Evolutionary conservation across 1,139 yeast species (phyloP).

Genomic region (Magnusiomyces sp.): DNA sequence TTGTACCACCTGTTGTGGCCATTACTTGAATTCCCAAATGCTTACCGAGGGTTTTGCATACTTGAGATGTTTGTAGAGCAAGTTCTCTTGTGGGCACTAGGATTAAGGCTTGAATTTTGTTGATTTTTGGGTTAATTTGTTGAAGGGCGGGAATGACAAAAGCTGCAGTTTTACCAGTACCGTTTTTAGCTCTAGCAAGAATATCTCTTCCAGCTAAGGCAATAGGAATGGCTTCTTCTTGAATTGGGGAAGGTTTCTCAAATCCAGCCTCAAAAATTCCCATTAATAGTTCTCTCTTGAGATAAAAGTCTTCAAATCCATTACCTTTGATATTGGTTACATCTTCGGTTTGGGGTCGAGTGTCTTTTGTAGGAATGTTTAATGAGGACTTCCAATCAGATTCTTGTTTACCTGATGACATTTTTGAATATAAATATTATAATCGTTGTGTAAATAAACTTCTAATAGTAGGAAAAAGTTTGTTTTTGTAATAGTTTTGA

Average conservation of each 20-base stretch:
- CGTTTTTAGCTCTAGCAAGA: slow-evolving; percentile 95
- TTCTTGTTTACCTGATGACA: neutral
- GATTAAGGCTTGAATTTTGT: slow-evolving; percentile 81
- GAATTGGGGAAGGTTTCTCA: slow-evolving; percentile 97
- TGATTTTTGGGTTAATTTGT: slow-evolving; percentile 70
- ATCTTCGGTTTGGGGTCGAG: slow-evolving; percentile 94
- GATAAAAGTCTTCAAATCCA: slow-evolving; percentile 83
- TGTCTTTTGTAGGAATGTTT: slow-evolving; percentile 73
- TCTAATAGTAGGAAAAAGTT: too few relatives aligned
- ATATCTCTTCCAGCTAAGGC: slow-evolving; percentile 95
- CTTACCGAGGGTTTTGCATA: slow-evolving; percentile 92
- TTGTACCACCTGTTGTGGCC: slow-evolving; percentile 99
- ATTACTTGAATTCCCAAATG: slow-evolving; percentile 88
- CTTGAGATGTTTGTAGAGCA: slow-evolving; percentile 96
- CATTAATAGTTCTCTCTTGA: slow-evolving; percentile 90
- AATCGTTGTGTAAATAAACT: too few relatives aligned
- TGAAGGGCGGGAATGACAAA: slow-evolving; percentile 84
- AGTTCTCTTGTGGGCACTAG: slow-evolving; percentile 92
- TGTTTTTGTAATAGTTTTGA: too few relatives aligned
- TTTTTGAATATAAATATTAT: neutral
- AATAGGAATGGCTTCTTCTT: slow-evolving; percentile 94
- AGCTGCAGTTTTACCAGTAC: slow-evolving; percentile 98
- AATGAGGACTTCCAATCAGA: slow-evolving; percentile 63
- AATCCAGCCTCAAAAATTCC: slow-evolving; percentile 98
- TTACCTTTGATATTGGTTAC: slow-evolving; percentile 87